Conservation (phyloP, 2,329 filamentous ascomycete species). For the Fusarium sp. region DNA sequence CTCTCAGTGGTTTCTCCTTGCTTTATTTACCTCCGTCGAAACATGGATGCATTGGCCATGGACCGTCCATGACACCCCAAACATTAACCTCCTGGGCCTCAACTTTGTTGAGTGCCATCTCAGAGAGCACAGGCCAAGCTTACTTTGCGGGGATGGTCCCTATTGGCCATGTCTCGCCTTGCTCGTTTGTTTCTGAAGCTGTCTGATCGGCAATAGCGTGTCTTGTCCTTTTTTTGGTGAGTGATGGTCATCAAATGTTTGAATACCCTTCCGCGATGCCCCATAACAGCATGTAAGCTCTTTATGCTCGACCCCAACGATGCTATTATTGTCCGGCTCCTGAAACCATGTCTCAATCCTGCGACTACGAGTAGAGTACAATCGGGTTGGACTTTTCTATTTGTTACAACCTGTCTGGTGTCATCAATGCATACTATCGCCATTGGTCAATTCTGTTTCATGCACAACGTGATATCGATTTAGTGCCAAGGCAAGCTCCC, state of each 20-base stretch:
- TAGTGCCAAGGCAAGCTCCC: slow-evolving; percentile 6
- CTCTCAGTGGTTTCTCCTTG: slow-evolving; percentile 15
- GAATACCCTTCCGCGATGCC: background rate
- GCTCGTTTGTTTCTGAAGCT: slow-evolving; percentile 29
- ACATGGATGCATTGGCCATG: slow-evolving; percentile 22
- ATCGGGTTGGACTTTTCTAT: background rate
- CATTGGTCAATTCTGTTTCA: background rate
- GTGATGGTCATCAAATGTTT: slow-evolving; percentile 30
- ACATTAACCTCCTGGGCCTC: slow-evolving; percentile 13
- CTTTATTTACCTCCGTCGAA: slow-evolving; percentile 20
- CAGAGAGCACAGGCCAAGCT: slow-evolving; percentile 26
- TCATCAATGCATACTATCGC: slow-evolving; percentile 1
- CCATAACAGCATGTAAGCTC: slow-evolving; percentile 27
- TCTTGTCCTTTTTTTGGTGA: slow-evolving; percentile 16
- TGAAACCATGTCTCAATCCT: slow-evolving; percentile 39
- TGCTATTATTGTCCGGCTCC: slow-evolving; percentile 20
- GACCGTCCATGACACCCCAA: slow-evolving; percentile 11
- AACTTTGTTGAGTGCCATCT: slow-evolving; percentile 28
- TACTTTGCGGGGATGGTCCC: slow-evolving; percentile 40
- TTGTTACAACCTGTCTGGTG: slow-evolving; percentile 4
- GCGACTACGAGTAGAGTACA: slow-evolving; percentile 1
- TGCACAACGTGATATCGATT: background rate
- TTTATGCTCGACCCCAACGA: slow-evolving; percentile 30
- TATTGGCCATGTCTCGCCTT: slow-evolving; percentile 36
- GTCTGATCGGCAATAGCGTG: slow-evolving; percentile 25